Percentiles rank a stretch among this genome's conserved stretches.
phyloP scores from a whole-genome alignment of 2,329 filamentous ascomycete species.

The Emmonsiellopsis sp. region DNA sequence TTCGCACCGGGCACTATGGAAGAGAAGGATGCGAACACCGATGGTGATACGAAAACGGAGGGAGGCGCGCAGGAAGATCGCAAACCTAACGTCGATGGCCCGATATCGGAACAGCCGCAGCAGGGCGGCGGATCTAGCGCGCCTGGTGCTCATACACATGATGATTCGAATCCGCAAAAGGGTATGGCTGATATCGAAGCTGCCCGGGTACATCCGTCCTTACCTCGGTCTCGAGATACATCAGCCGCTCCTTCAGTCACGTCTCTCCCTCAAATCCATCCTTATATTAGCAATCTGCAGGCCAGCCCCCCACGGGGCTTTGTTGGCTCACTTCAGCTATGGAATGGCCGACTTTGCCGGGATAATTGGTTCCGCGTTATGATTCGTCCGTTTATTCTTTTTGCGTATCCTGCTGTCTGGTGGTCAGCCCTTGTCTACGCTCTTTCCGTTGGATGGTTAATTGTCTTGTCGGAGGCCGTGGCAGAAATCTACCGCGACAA shows the following conservation, averaged over 20 bases:
- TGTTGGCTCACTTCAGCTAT: constrained; percentile 62
- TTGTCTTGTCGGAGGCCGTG: constrained; percentile 84
- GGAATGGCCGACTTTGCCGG: constrained; percentile 65
- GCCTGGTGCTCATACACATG: background rate
- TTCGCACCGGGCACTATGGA: constrained; percentile 38
- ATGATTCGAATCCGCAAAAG: background rate
- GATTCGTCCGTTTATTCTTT: constrained; percentile 73
- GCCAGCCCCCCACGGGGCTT: constrained; percentile 61
- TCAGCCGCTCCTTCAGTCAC: constrained; percentile 19
- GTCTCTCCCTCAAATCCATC: constrained; percentile 18
- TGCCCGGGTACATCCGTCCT: constrained; percentile 5
- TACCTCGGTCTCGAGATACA: constrained; percentile 19
- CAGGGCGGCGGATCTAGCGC: too few relatives aligned
- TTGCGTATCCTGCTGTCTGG: constrained; percentile 75
- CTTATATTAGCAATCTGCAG: constrained; percentile 63
- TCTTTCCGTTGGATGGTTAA: constrained; percentile 87
- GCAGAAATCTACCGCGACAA: constrained; percentile 65
- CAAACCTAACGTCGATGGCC: background rate
- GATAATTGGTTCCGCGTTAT: constrained; percentile 75
- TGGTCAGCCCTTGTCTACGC: constrained; percentile 83
- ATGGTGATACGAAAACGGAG: background rate
- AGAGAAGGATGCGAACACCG: constrained; percentile 1
- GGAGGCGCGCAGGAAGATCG: background rate
- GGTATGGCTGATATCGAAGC: constrained; percentile 22
- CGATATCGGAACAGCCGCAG: too few relatives aligned